Evolutionary conservation across 2,329 filamentous ascomycete species (phyloP).

Genomic region (Chrysoporthe austroafricana): DNA sequence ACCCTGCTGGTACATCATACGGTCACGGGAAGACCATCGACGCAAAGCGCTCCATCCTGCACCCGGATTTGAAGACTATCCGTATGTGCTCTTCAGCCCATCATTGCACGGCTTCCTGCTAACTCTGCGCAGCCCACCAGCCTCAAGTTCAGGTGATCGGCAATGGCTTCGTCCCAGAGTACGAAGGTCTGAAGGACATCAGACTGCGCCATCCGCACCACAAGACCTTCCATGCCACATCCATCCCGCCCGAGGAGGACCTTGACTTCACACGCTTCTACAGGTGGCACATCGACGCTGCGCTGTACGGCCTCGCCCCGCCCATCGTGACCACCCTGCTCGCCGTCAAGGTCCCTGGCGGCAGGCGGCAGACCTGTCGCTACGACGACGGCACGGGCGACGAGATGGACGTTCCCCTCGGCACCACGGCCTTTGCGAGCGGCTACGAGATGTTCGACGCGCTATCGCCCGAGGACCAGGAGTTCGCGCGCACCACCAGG

Average conservation of each 20-base stretch:
- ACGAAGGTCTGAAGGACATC: slow-evolving; percentile 72
- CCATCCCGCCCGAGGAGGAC: slow-evolving; percentile 57
- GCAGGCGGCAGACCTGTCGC: slow-evolving; percentile 66
- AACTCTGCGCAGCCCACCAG: slow-evolving; percentile 57
- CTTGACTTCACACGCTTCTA: slow-evolving; percentile 64
- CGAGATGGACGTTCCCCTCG: slow-evolving; percentile 68
- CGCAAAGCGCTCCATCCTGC: slow-evolving; percentile 65
- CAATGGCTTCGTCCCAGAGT: slow-evolving; percentile 70
- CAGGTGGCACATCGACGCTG: slow-evolving; percentile 81
- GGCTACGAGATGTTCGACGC: slow-evolving; percentile 72
- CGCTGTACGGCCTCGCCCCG: slow-evolving; percentile 75
- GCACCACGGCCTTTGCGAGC: slow-evolving; percentile 76
- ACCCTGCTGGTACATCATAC: slow-evolving; percentile 67
- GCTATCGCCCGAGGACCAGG: slow-evolving; percentile 67
- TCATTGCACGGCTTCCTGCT: not conserved
- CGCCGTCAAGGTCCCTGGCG: slow-evolving; percentile 72
- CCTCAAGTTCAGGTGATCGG: slow-evolving; percentile 82
- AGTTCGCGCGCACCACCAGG: slow-evolving; percentile 67
- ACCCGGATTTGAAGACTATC: slow-evolving; percentile 80
- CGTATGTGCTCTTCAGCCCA: slow-evolving; percentile 36
- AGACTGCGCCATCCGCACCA: slow-evolving; percentile 76
- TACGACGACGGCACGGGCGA: slow-evolving; percentile 76
- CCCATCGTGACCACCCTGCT: slow-evolving; percentile 74
- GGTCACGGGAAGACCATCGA: slow-evolving; percentile 79
- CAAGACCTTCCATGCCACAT: slow-evolving; percentile 71